phyloP scores from a whole-genome alignment of 2,329 filamentous ascomycete species.

The Orbilia brochopaga region DNA sequence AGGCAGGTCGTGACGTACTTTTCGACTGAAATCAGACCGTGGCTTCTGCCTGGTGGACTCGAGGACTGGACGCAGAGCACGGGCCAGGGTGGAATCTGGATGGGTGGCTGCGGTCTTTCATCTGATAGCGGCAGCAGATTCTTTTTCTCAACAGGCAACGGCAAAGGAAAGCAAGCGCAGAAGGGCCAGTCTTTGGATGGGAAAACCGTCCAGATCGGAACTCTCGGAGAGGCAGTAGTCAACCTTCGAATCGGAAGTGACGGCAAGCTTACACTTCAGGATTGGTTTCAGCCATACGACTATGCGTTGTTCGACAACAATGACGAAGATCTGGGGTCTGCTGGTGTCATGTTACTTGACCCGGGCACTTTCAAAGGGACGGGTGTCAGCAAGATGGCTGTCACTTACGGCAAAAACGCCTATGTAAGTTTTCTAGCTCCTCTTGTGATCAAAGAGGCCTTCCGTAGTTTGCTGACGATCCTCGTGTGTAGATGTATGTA shows the following conservation, averaged over 20 bases:
- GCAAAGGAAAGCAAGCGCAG: constrained; percentile 45
- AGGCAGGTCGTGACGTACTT: constrained; percentile 58
- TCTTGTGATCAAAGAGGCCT: neutral
- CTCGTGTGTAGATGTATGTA: constrained; percentile 54
- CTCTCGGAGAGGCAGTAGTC: constrained; percentile 56
- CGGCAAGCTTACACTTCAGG: constrained; percentile 61
- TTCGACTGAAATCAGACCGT: constrained; percentile 60
- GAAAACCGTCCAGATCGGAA: constrained; percentile 53
- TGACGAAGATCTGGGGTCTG: constrained; percentile 61
- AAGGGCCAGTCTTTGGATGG: constrained; percentile 42
- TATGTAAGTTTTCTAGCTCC: constrained; percentile 62
- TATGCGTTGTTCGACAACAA: constrained; percentile 48
- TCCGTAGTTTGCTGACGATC: too few species aligned
- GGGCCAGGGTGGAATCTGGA: constrained; percentile 59
- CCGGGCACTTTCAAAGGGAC: constrained; percentile 57
- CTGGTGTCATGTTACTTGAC: constrained; percentile 60
- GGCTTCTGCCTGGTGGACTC: constrained; percentile 57
- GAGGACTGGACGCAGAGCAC: constrained; percentile 56
- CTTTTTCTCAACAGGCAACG: constrained; percentile 55
- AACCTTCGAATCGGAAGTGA: constrained; percentile 56
- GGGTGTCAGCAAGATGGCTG: constrained; percentile 46
- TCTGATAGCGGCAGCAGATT: constrained; percentile 56
- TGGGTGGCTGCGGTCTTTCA: constrained; percentile 57
- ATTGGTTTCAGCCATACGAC: constrained; percentile 66
- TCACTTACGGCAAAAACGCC: constrained; percentile 60